Percentiles rank a stretch among this genome's conserved stretches.
phyloP scores from a whole-genome alignment of 208 protist genomes.

The Crithidia sp. region DNA sequence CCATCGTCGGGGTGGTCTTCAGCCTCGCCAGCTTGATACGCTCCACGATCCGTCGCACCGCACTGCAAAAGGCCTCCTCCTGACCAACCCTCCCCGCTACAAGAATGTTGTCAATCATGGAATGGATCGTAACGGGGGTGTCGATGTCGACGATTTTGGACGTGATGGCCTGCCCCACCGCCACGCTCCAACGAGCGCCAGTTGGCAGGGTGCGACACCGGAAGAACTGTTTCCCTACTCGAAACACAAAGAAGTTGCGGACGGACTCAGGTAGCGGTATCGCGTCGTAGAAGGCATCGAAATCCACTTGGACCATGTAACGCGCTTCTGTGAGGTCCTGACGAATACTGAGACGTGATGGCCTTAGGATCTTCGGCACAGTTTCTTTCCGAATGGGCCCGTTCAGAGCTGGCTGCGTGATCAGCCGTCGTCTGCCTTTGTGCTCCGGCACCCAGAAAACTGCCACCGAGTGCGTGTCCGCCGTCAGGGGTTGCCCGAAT shows the following conservation, averaged over 20 bases:
- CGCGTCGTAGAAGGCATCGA: slow-evolving; percentile 8
- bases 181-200: slow-evolving; percentile 17
- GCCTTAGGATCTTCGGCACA: not conserved
- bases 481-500: not conserved
- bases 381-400: not conserved
- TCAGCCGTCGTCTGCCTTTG: slow-evolving; percentile 4
- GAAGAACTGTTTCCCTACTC: not conserved
- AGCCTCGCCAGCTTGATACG: not conserved
- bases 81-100: not conserved
- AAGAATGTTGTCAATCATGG: too few relatives aligned
- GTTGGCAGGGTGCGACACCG: not conserved
- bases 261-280: not conserved
- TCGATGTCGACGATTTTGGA: too few relatives aligned
- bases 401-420: slow-evolving; percentile 3
- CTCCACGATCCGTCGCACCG: not conserved
- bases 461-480: not conserved
- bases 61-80: not conserved
- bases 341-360: not conserved
- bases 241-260: slow-evolving; percentile 3
- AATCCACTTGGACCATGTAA: slow-evolving; percentile 11
- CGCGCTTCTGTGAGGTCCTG: not conserved
- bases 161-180: not conserved
- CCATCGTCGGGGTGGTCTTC: not conserved
- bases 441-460: not conserved
- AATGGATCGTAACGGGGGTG: too few relatives aligned